phyloP scores from a whole-genome alignment of 768 basidiomycete species.

The Lactarius vividus region DNA sequence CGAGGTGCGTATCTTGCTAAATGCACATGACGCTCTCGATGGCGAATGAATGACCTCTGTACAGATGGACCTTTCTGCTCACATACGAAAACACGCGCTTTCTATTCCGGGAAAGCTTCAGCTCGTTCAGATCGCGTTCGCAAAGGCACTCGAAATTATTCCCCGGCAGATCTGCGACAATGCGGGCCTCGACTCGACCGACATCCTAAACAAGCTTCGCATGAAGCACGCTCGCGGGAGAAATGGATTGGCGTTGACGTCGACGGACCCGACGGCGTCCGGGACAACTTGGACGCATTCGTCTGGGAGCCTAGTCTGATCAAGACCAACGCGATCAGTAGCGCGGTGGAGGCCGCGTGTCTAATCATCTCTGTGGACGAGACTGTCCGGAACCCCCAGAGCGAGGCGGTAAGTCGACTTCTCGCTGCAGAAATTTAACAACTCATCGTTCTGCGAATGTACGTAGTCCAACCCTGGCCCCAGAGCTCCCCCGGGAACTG shows the following conservation, averaged over 20 bases:
- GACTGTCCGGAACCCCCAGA: slow-evolving; percentile 94
- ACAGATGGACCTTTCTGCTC: slow-evolving; percentile 96
- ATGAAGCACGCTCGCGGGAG: slow-evolving; percentile 93
- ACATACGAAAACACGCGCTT: slow-evolving; percentile 86
- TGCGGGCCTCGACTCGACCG: slow-evolving; percentile 95
- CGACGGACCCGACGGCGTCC: slow-evolving; percentile 81
- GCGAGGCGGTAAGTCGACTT: slow-evolving; percentile 68
- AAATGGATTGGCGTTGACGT: slow-evolving; percentile 95
- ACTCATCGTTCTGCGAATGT: slow-evolving; percentile 27
- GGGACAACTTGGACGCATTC: slow-evolving; percentile 96
- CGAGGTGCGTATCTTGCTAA: slow-evolving; percentile 48
- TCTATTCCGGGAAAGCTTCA: slow-evolving; percentile 96
- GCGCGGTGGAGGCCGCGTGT: slow-evolving; percentile 95
- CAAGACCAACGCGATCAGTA: slow-evolving; percentile 92
- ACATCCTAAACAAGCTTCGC: slow-evolving; percentile 93
- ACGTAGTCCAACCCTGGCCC: slow-evolving; percentile 78
- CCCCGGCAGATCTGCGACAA: slow-evolving; percentile 99
- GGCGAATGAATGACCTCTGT: background rate
- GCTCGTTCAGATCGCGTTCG: slow-evolving; percentile 90
- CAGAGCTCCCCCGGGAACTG: slow-evolving; percentile 86
- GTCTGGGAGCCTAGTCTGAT: slow-evolving; percentile 98
- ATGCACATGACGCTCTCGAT: background rate
- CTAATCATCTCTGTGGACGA: slow-evolving; percentile 96
- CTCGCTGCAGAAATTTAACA: background rate
- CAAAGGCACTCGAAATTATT: slow-evolving; percentile 95